phyloP scores from a whole-genome alignment of 495 filamentous ascomycete species.

The Aspergillus bertholletiae region DNA sequence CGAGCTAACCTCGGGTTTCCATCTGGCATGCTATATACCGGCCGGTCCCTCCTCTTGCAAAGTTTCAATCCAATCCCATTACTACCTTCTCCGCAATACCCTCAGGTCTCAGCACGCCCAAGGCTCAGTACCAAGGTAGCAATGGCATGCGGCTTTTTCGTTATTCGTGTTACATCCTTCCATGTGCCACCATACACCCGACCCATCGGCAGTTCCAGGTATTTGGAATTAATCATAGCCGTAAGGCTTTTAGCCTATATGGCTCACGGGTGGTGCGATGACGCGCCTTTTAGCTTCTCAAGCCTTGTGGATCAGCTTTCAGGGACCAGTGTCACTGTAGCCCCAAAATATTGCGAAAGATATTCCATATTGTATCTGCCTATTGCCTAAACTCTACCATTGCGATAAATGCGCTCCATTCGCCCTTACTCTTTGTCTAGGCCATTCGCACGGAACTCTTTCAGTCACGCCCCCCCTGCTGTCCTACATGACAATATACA shows the following conservation, averaged over 20 bases:
- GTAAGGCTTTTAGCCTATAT: neutral
- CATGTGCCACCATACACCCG: slow-evolving; percentile 14
- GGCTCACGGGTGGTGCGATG: neutral
- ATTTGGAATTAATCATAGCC: neutral
- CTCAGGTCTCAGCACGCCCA: neutral
- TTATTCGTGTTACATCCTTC: slow-evolving; percentile 9
- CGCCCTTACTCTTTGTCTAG: neutral
- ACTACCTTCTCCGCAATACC: neutral
- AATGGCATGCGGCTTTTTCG: slow-evolving; percentile 4
- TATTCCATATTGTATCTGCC: too few species aligned
- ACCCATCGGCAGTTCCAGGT: neutral
- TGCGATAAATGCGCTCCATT: too few species aligned
- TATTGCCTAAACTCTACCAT: too few species aligned
- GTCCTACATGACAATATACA: slow-evolving; percentile 12
- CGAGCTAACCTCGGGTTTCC: neutral
- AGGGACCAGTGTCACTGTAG: neutral
- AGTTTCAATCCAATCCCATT: neutral
- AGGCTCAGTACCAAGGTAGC: slow-evolving; percentile 3
- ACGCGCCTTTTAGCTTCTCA: neutral
- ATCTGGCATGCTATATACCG: neutral
- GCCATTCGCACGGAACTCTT: neutral
- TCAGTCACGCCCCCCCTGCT: neutral
- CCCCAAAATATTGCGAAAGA: too few species aligned
- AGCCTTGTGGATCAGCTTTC: neutral
- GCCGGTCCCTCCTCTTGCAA: neutral